Percentiles rank a stretch among this genome's conserved stretches.
These are phyloP conservation scores for Sicyos baderoa DNA, from an alignment of 306 rosid genomes.

Conservation along the genomic window DNA sequence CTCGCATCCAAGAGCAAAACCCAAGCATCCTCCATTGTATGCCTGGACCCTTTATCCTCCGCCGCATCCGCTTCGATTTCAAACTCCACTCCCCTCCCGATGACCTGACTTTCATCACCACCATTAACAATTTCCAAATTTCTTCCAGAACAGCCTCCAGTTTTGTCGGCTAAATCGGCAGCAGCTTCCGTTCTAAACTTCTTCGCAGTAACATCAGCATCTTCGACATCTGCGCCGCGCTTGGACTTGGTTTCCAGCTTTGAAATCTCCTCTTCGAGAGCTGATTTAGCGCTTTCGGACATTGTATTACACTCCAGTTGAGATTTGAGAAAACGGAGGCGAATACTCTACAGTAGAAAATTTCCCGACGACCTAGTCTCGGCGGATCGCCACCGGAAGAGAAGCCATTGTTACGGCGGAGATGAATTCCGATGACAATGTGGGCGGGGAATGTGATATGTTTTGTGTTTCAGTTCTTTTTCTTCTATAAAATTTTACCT, in stretches of 20 bases:
- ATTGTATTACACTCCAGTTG: background rate
- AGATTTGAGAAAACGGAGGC: background rate
- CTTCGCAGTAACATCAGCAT: slow-evolving; percentile 21
- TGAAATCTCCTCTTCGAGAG: slow-evolving; percentile 14
- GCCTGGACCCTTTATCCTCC: slow-evolving; percentile 81
- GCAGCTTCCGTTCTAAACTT: slow-evolving; percentile 33
- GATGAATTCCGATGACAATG: background rate
- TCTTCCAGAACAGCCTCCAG: background rate
- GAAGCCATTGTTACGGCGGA: background rate
- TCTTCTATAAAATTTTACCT: no score
- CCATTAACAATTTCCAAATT: slow-evolving; percentile 9
- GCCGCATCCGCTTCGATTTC: slow-evolving; percentile 71
- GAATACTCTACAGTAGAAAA: background rate
- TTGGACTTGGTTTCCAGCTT: slow-evolving; percentile 24
- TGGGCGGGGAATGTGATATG: no score
- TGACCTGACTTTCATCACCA: background rate
- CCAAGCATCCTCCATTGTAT: slow-evolving; percentile 76
- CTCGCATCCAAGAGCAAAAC: slow-evolving; percentile 54
- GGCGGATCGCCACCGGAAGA: background rate
- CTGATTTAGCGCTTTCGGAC: slow-evolving; percentile 17
- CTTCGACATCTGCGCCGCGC: slow-evolving; percentile 28
- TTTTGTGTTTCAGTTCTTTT: no score
- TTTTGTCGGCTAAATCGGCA: background rate
- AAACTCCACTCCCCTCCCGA: slow-evolving; percentile 29
- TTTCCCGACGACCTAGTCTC: background rate